Evolutionary conservation across 2,329 filamentous ascomycete genomes (phyloP).

Genomic region (Paramyrothecium sp.): DNA sequence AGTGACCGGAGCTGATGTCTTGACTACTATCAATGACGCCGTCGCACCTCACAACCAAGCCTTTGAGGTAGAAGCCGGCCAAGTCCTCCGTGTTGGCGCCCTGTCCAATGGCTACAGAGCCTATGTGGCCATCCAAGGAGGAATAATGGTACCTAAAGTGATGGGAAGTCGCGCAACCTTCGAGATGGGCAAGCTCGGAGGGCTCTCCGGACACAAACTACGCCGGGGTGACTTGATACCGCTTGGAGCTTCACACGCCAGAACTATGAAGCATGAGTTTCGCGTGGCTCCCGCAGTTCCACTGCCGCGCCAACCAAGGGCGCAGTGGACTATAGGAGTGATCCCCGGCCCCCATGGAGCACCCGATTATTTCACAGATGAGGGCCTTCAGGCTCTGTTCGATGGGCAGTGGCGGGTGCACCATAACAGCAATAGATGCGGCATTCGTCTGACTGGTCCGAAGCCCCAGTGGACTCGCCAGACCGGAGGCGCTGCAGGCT

Average conservation of each 20-base stretch:
- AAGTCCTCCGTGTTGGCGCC: slow-evolving; percentile 21
- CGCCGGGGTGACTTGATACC: slow-evolving; percentile 25
- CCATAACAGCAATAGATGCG: slow-evolving; percentile 38
- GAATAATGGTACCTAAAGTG: slow-evolving; percentile 29
- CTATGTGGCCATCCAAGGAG: slow-evolving; percentile 32
- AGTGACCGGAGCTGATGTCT: slow-evolving; percentile 24
- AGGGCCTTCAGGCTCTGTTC: slow-evolving; percentile 28
- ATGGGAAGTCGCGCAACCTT: slow-evolving; percentile 30
- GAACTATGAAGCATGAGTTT: accelerated
- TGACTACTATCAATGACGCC: too few species aligned
- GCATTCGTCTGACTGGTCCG: slow-evolving; percentile 36
- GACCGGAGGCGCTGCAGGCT: slow-evolving; percentile 33
- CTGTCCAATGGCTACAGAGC: slow-evolving; percentile 27
- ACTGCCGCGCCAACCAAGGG: slow-evolving; percentile 20
- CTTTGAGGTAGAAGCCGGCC: slow-evolving; percentile 18
- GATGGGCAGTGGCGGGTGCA: slow-evolving; percentile 33
- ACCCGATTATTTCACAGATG: slow-evolving; percentile 32
- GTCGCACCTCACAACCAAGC: slow-evolving; percentile 10
- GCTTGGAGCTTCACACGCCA: slow-evolving; percentile 6
- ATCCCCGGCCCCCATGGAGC: slow-evolving; percentile 37
- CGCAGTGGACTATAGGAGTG: slow-evolving; percentile 28
- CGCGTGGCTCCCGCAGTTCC: slow-evolving; percentile 7
- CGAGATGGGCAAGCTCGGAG: slow-evolving; percentile 29
- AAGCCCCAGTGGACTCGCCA: slow-evolving; percentile 33
- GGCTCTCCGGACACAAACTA: slow-evolving; percentile 29